Evolutionary conservation across 495 filamentous ascomycete genomes (phyloP), one percentile per base, ranked within the genome.

Genomic region (Aspergillus olivimuriae): DNA sequence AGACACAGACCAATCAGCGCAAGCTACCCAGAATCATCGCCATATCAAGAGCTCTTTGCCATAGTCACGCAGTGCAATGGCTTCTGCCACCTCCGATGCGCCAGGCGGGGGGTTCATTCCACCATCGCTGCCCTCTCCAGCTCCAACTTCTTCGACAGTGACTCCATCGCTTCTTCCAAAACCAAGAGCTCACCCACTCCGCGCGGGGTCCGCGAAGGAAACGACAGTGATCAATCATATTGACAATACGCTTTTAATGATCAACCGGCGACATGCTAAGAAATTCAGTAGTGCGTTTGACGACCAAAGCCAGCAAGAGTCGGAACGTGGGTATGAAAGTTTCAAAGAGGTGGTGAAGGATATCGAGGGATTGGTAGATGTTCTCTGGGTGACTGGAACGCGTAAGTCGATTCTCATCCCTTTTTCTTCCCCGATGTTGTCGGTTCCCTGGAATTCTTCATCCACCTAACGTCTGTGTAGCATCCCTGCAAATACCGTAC

Each of bases 381-480:
- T 90, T 9, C 61, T 94, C 6, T 95, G 89, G 89, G 69, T 83
- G 18, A 84, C 77, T 32, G 85, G 85, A 2, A 92, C 87, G 8
- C 87, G 87, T 92, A 72, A 48, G 87, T 55, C 26, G 42, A 43
- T 38, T 41, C 37, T 34, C 19, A 19, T 22, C 17, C 39, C 41
- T 35, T 30, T 17, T 47, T 46, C 12, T 30, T 34, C 15, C 34
- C 10, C 30, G 14, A 31, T 39, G 18, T 37, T n/a, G 7, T 22
- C 30, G 19, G 22, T 31, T 17, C 24, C 16, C 26, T 41, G 19
- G 30, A 12, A 12, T 44, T 37, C 1, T 22, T 41, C 22, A 24
- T 38, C n/a, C n/a, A n/a, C n/a, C n/a, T n/a, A n/a, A n/a, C n/a
- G n/a, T n/a, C n/a, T n/a, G n/a, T n/a, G 3, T 20, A 91, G 87